phyloP scores from a whole-genome alignment of 23 red algal species.

The Cyanidioschyzon merolae region DNA sequence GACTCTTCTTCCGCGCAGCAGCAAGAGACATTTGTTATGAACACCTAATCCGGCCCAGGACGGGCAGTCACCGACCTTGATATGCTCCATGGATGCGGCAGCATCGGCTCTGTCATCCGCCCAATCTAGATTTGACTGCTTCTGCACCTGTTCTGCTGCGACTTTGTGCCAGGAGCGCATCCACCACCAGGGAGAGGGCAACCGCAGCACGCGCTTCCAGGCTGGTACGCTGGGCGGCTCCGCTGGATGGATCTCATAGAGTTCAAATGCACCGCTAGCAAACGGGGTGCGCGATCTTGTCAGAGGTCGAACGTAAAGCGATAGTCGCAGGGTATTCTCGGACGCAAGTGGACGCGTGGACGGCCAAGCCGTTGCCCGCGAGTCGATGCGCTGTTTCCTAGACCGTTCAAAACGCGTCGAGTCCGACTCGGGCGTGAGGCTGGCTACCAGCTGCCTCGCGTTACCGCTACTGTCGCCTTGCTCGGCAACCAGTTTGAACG shows the following conservation, averaged over 20 bases:
- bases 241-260: not conserved
- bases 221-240: no score
- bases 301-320: not conserved
- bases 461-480: not conserved
- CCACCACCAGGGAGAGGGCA: not conserved
- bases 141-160: not conserved
- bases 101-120: not conserved
- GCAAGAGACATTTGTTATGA: not conserved
- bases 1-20: not conserved
- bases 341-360: not conserved
- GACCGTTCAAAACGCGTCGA: not conserved
- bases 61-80: conserved; percentile 11
- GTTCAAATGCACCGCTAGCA: not conserved
- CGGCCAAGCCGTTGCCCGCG: not conserved
- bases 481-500: not conserved
- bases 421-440: not conserved
- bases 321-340: not conserved
- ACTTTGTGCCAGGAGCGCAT: not conserved
- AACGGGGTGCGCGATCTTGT: not conserved
- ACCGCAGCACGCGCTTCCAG: not conserved
- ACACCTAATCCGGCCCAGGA: not conserved
- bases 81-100: not conserved
- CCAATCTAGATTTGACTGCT: not conserved
- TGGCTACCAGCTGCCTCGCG: not conserved
- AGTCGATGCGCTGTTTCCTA: not conserved